Conservation (phyloP, 108 stramenopile species). For the Schizochytrium sp. region DNA sequence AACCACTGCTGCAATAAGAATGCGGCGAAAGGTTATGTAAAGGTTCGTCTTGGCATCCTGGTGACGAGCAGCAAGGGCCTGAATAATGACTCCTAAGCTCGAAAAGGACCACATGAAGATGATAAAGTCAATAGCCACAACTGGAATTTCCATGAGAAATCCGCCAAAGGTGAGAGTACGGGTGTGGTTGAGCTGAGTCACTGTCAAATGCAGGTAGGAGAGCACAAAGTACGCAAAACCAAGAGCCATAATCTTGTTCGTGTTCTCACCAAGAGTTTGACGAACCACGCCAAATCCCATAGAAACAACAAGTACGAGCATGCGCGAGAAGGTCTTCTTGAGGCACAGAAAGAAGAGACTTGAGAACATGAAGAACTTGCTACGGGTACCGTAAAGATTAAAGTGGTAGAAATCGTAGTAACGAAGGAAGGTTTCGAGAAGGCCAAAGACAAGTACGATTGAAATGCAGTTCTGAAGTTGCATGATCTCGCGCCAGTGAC, state of each 20-base stretch:
- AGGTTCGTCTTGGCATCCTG: slow-evolving; percentile 36
- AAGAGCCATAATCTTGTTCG: slow-evolving; percentile 5
- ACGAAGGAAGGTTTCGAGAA: slow-evolving; percentile 18
- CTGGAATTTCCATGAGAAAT: slow-evolving; percentile 4
- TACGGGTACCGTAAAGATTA: slow-evolving; percentile 13
- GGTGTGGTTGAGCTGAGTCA: slow-evolving; percentile 7
- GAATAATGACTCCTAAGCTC: neutral
- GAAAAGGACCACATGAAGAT: slow-evolving; percentile 29
- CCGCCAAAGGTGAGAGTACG: slow-evolving; percentile 46
- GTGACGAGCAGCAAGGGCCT: neutral
- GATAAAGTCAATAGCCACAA: slow-evolving; percentile 52
- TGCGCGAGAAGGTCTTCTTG: slow-evolving; percentile 43
- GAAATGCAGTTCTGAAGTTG: slow-evolving; percentile 21
- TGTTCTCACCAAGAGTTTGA: slow-evolving; percentile 23
- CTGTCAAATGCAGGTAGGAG: slow-evolving; percentile 23
- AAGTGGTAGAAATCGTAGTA: slow-evolving; percentile 54
- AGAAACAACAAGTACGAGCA: slow-evolving; percentile 26
- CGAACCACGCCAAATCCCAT: slow-evolving; percentile 44
- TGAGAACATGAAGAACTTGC: slow-evolving; percentile 56
- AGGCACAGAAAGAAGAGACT: slow-evolving; percentile 35
- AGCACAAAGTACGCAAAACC: slow-evolving; percentile 21
- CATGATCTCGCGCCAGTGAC: slow-evolving; percentile 25
- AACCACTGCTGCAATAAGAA: neutral
- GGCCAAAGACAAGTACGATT: slow-evolving; percentile 6
- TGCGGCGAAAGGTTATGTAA: neutral